phyloP scores from a whole-genome alignment of 768 basidiomycete species.

The Hebeloma cylindrosporum region DNA sequence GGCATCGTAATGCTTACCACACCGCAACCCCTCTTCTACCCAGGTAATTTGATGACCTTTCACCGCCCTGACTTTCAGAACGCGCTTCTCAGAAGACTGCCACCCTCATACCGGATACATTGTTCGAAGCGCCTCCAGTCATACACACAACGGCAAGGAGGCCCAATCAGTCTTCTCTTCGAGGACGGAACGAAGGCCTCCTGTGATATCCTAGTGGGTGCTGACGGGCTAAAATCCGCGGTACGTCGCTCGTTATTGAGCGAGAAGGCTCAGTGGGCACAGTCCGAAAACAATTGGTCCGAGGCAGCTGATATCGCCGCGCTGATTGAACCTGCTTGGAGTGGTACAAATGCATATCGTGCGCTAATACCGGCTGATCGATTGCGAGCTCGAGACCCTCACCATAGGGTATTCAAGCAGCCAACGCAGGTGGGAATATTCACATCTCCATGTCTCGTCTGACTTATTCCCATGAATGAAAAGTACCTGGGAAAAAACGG shows the following conservation, averaged over 20 bases:
- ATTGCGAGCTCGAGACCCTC: constrained; percentile 40
- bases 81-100: constrained; percentile 51
- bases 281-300: constrained; percentile 31
- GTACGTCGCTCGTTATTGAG: constrained; percentile 42
- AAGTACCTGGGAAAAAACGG: constrained; percentile 60
- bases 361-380: constrained; percentile 54
- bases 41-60: constrained; percentile 53
- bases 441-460: too few species aligned
- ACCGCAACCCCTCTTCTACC: not conserved
- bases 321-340: constrained; percentile 55
- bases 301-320: constrained; percentile 43
- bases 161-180: constrained; percentile 52
- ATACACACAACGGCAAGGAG: constrained; percentile 46
- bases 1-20: not conserved
- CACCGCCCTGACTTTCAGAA: constrained; percentile 71
- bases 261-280: constrained; percentile 37
- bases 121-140: constrained; percentile 60
- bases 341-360: constrained; percentile 59
- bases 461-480: too few species aligned
- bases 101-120: constrained; percentile 44
- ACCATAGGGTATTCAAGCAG: constrained; percentile 47
- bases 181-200: constrained; percentile 57
- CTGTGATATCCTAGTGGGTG: constrained; percentile 69
- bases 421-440: constrained; percentile 58
- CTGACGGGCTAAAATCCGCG: constrained; percentile 66